These are phyloP conservation scores for Neurospora sp. DNA, from an alignment of 495 filamentous ascomycete species.

Conservation along the genomic window DNA sequence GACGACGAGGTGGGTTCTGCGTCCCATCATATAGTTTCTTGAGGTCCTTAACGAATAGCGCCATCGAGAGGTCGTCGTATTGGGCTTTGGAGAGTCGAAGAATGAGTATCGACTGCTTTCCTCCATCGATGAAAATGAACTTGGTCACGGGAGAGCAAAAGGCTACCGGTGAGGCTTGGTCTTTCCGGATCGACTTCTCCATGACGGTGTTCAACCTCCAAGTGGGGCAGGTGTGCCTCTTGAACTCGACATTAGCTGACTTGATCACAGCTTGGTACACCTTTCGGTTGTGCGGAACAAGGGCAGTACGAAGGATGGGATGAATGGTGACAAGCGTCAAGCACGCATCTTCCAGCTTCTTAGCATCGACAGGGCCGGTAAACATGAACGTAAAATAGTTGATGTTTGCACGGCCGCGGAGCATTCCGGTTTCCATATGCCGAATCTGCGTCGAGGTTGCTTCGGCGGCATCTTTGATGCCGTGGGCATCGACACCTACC, in stretches of 20 bases:
- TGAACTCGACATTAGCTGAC: conserved; percentile 28
- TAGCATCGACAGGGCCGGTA: conserved; percentile 27
- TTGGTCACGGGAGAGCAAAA: conserved; percentile 35
- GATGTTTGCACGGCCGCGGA: conserved; percentile 28
- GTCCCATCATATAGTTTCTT: conserved; percentile 30
- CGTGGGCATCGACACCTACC: conserved; percentile 22
- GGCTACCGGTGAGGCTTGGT: conserved; percentile 24
- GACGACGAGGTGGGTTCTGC: conserved; percentile 20
- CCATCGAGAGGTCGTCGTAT: conserved; percentile 34
- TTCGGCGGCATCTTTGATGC: conserved; percentile 33
- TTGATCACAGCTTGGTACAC: conserved; percentile 36
- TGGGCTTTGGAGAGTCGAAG: conserved; percentile 37
- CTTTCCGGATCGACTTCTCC: conserved; percentile 32
- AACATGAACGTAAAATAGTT: conserved; percentile 36
- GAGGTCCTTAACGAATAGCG: conserved; percentile 32
- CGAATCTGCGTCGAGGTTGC: conserved; percentile 33
- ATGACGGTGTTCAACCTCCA: conserved; percentile 28
- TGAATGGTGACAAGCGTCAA: conserved; percentile 28
- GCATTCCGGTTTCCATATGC: conserved; percentile 37
- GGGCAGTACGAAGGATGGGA: conserved; percentile 35
- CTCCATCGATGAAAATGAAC: conserved; percentile 35
- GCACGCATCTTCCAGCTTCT: conserved; percentile 35
- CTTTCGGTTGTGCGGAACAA: conserved; percentile 30
- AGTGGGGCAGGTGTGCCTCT: conserved; percentile 28
- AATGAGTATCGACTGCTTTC: conserved; percentile 34